phyloP scores from a whole-genome alignment of 2,329 filamentous ascomycete species.

The Ophiostoma tasmaniense region DNA sequence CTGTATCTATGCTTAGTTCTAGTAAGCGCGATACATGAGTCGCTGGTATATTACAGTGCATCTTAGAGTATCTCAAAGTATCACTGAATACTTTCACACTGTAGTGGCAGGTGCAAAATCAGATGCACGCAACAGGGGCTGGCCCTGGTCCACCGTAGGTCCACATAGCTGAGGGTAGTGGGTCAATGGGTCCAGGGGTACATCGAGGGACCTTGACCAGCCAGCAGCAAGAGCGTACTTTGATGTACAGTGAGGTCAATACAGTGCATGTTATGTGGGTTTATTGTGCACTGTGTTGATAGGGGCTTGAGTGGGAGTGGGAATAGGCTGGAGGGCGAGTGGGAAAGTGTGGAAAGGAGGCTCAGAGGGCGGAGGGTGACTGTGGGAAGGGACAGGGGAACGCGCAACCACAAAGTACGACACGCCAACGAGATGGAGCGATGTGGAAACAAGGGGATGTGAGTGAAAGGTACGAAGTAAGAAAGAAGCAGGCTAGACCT shows the following conservation, averaged over 20 bases:
- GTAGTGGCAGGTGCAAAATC: neutral
- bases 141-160: neutral
- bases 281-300: neutral
- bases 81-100: neutral
- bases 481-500: neutral
- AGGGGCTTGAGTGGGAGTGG: neutral
- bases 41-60: neutral
- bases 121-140: slow-evolving; percentile 18
- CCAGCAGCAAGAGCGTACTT: neutral
- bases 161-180: slow-evolving; percentile 16
- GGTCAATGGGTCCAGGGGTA: neutral
- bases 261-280: neutral
- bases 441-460: slow-evolving; percentile 2
- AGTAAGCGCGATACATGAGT: neutral
- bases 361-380: neutral
- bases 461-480: neutral
- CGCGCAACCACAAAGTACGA: neutral
- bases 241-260: neutral
- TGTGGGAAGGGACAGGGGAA: neutral
- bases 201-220: neutral
- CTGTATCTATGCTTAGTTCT: neutral
- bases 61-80: neutral
- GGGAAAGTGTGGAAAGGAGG: neutral
- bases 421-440: neutral
- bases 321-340: neutral